Conservation (phyloP, 768 basidiomycete species). For the Mycena venus region DNA sequence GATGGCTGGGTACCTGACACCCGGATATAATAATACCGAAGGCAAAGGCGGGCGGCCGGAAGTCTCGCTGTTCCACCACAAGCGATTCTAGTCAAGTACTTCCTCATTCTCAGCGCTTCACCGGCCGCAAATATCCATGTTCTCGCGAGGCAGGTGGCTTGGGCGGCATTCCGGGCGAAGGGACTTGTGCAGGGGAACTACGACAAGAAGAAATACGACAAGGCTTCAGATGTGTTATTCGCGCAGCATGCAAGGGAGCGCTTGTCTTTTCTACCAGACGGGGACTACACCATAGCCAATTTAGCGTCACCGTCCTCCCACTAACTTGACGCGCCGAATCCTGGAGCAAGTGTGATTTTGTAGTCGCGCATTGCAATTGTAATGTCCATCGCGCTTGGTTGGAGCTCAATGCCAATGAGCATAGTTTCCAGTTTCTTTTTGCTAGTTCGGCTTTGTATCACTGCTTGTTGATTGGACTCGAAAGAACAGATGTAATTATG, state of each 20-base stretch:
- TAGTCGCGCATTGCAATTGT: too few species aligned
- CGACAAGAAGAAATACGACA: slow-evolving; percentile 61
- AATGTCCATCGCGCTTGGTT: too few species aligned
- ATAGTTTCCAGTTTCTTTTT: too few species aligned
- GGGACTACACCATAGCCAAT: neutral
- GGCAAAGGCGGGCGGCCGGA: neutral
- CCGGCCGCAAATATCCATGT: slow-evolving; percentile 26
- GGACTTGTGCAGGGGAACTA: slow-evolving; percentile 41
- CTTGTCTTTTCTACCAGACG: slow-evolving; percentile 12
- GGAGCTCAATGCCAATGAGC: too few species aligned
- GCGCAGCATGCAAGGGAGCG: slow-evolving; percentile 35
- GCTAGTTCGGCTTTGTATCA: too few species aligned
- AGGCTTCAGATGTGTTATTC: slow-evolving; percentile 71
- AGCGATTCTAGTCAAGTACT: slow-evolving; percentile 46
- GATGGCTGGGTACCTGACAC: neutral
- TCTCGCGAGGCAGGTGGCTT: slow-evolving; percentile 39
- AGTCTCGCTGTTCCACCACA: slow-evolving; percentile 45
- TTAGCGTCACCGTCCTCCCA: slow-evolving; percentile 7
- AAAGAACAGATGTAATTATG: too few species aligned
- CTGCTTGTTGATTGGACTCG: too few species aligned
- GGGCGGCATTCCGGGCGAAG: slow-evolving; percentile 46
- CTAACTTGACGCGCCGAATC: too few species aligned
- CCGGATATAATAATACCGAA: neutral
- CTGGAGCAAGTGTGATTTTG: too few species aligned
- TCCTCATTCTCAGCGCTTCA: slow-evolving; percentile 42